Evolutionary conservation across 345 rosid genomes (phyloP), one percentile per base, ranked within the genome.

Genomic region (Rubroshorea leprosula): DNA sequence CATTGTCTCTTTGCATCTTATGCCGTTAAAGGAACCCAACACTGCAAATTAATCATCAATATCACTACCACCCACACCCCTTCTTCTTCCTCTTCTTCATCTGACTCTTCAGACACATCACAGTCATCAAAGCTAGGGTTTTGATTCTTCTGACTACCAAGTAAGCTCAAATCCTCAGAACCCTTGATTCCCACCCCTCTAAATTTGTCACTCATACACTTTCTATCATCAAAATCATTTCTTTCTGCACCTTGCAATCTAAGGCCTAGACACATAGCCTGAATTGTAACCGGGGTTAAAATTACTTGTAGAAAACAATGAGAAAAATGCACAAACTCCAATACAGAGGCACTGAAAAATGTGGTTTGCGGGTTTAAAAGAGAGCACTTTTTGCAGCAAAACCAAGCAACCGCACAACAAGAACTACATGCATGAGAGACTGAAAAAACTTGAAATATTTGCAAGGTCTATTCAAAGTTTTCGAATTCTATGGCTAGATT

Each of bases 31-130:
- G 12, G 82, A 68, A 70, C 75, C 67, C 69, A 75, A 61, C 60
- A 66, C 73, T 44, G 26, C 11, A 21, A 77, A 68, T 75, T 22
- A 66, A 68, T 74, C 78, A 61, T 73, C 84, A 57, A 26, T 25
- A 19, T 53, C 74, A 14, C 48, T 54, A n/a, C 50, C 71, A 29
- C 41, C 71, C 14, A 23, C 63, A 22, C 27, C n/a, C 41, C 78
- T 10, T 21, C 71, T 17, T 63, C 78, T 21, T 63, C 84, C 20
- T 62, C 83, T 21, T 54, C 80, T 39, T 65, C 85, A 54, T 49
- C 68, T 0, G 71, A 65, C 61, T 75, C 96, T 26, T 78, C 77
- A 43, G 62, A 47, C 63, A 73, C 74, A 56, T 79, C 76, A 68
- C 74, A 70, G 18, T 60, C 55, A 62, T 12, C 66, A 63, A 72